These are phyloP conservation scores for Trichoderma breve DNA, from an alignment of 2,329 filamentous ascomycete species.

Conservation along the genomic window DNA sequence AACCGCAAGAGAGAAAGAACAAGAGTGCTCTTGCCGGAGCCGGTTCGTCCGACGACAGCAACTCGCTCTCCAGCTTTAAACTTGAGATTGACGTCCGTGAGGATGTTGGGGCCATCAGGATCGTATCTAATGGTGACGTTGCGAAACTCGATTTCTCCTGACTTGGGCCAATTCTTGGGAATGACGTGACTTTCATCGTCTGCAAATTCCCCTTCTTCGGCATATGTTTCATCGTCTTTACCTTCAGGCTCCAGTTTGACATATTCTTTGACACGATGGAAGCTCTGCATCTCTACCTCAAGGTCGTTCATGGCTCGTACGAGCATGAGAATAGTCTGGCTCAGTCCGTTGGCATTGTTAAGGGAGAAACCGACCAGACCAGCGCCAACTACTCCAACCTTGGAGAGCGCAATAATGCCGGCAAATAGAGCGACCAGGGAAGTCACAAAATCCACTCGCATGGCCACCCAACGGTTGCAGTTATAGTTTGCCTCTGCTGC, in stretches of 20 bases:
- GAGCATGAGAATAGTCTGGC: slow-evolving; percentile 49
- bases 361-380: slow-evolving; percentile 57
- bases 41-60: slow-evolving; percentile 76
- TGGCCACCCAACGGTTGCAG: slow-evolving; percentile 56
- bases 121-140: slow-evolving; percentile 51
- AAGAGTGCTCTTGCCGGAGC: slow-evolving; percentile 77
- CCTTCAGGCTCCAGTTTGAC: slow-evolving; percentile 46
- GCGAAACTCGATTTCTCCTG: slow-evolving; percentile 51
- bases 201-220: slow-evolving; percentile 40
- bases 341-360: slow-evolving; percentile 54
- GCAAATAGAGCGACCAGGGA: slow-evolving; percentile 51
- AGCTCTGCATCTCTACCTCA: slow-evolving; percentile 56
- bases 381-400: slow-evolving; percentile 46
- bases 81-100: slow-evolving; percentile 50
- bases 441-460: slow-evolving; percentile 54
- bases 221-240: slow-evolving; percentile 40
- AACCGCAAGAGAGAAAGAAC: slow-evolving; percentile 56
- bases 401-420: slow-evolving; percentile 51
- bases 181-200: slow-evolving; percentile 40
- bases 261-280: slow-evolving; percentile 50
- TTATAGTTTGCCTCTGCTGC: slow-evolving; percentile 52
- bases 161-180: slow-evolving; percentile 45
- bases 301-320: slow-evolving; percentile 56
- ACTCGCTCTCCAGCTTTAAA: slow-evolving; percentile 69
- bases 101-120: slow-evolving; percentile 45